phyloP scores from a whole-genome alignment of 371 early-diverging fungal genomes.

The Blakeslea trispora region DNA sequence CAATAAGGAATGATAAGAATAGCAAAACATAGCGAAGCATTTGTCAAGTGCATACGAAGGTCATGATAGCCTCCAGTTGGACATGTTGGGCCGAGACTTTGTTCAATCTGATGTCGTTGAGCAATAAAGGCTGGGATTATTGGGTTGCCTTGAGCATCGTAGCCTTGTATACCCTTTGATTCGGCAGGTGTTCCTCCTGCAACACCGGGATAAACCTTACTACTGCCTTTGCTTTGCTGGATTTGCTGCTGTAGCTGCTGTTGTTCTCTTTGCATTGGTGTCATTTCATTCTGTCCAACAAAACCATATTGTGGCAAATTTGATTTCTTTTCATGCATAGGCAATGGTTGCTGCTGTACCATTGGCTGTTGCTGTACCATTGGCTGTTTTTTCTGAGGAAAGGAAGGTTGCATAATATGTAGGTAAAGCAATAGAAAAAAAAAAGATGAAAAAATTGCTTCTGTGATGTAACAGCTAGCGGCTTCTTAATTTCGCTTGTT shows the following conservation, averaged over 20 bases:
- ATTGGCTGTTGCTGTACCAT: too few species aligned
- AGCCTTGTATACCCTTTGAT: constrained; percentile 34
- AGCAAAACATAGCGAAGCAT: constrained; percentile 32
- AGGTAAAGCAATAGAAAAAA: too few species aligned
- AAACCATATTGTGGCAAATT: too few species aligned
- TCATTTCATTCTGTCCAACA: neutral
- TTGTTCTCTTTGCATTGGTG: constrained; percentile 23
- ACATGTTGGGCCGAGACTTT: constrained; percentile 39
- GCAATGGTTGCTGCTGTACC: too few species aligned
- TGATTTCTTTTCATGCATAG: too few species aligned
- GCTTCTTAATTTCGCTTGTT: too few species aligned
- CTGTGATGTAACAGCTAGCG: too few species aligned
- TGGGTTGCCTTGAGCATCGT: constrained; percentile 41
- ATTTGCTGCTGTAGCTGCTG: constrained; percentile 11
- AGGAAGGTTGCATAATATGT: too few species aligned
- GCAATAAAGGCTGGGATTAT: constrained; percentile 38
- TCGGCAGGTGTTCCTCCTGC: constrained; percentile 35
- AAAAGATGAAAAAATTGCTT: too few species aligned
- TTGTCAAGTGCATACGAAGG: constrained; percentile 48
- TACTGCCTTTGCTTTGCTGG: constrained; percentile 6
- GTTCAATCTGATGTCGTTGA: constrained; percentile 43
- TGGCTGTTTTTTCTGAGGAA: too few species aligned
- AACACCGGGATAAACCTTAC: constrained; percentile 47
- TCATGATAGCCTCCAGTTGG: constrained; percentile 38
- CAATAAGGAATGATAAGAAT: constrained; percentile 44